Conservation (phyloP, 2,329 filamentous ascomycete genomes). For the Colletotrichum navitas region DNA sequence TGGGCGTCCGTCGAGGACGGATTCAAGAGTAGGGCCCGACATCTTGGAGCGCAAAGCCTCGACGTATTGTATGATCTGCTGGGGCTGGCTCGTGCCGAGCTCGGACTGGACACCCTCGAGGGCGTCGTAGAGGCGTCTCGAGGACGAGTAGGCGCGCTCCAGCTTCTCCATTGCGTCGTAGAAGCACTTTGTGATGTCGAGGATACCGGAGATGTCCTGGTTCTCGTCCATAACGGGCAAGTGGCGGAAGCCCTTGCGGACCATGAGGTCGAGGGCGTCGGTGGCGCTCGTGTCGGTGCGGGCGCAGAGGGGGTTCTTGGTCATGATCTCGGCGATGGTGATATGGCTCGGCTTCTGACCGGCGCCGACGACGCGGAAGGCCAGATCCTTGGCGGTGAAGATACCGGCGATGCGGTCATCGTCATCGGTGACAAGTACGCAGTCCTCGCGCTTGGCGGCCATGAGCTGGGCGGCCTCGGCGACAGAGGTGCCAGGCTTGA, state of each 20-base stretch:
- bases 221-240: slow-evolving; percentile 99
- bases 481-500: slow-evolving; percentile 94
- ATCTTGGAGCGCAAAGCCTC: slow-evolving; percentile 96
- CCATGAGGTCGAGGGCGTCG: slow-evolving; percentile 97
- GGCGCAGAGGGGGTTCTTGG: slow-evolving; percentile 97
- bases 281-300: slow-evolving; percentile 98
- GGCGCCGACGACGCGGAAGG: slow-evolving; percentile 93
- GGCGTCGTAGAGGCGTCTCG: slow-evolving; percentile 97
- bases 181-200: slow-evolving; percentile 99
- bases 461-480: slow-evolving; percentile 97
- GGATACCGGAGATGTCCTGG: slow-evolving; percentile 96
- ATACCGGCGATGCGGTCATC: slow-evolving; percentile 98
- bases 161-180: slow-evolving; percentile 99
- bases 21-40: slow-evolving; percentile 96
- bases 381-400: slow-evolving; percentile 98
- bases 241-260: slow-evolving; percentile 97
- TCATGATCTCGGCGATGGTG: slow-evolving; percentile 99
- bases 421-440: slow-evolving; percentile 96
- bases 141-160: slow-evolving; percentile 96
- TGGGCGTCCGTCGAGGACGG: slow-evolving; percentile 90
- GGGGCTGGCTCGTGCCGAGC: slow-evolving; percentile 92
- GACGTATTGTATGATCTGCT: slow-evolving; percentile 99
- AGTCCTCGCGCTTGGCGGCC: slow-evolving; percentile 98
- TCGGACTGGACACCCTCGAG: slow-evolving; percentile 98
- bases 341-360: slow-evolving; percentile 90